Evolutionary conservation across 257 asterid species (phyloP).

Genomic region (Capsicum pubescens): DNA sequence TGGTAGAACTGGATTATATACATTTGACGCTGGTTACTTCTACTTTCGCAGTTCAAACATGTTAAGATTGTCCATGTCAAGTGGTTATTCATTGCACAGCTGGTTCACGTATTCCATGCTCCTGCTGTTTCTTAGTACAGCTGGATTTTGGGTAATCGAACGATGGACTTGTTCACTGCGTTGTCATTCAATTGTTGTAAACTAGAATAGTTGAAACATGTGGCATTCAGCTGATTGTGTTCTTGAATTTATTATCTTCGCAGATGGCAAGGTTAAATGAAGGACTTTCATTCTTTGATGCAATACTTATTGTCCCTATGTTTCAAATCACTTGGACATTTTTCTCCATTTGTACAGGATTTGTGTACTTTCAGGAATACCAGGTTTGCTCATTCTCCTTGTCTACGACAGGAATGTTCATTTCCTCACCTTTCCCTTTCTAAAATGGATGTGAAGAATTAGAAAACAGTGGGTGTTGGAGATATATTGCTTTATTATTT

Average conservation of each 20-base stretch:
- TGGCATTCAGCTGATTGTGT: conserved; percentile 18
- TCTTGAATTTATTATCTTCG: conserved; percentile 30
- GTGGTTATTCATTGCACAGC: conserved; percentile 85
- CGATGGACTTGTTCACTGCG: conserved; percentile 8
- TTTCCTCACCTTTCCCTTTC: conserved; percentile 5
- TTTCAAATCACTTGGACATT: conserved; percentile 98
- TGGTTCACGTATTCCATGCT: conserved; percentile 97
- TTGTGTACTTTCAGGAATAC: conserved; percentile 92
- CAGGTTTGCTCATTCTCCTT: conserved; percentile 60
- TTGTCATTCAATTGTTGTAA: conserved; percentile 29
- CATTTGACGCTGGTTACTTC: conserved; percentile 33
- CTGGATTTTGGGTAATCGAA: conserved; percentile 91
- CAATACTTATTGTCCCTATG: conserved; percentile 97
- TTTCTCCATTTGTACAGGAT: conserved; percentile 98
- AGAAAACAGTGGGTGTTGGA: background rate
- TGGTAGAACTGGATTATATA: conserved; percentile 30
- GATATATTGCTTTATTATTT: conserved; percentile 9
- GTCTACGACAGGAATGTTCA: background rate
- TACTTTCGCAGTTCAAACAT: conserved; percentile 78
- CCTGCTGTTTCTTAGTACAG: conserved; percentile 83
- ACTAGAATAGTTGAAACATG: conserved; percentile 9
- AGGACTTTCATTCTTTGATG: conserved; percentile 91
- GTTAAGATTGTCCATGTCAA: conserved; percentile 80
- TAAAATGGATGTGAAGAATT: background rate
- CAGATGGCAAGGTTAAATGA: conserved; percentile 98